Conservation (phyloP, 106 monocot species). For the Acorus gramineus region DNA sequence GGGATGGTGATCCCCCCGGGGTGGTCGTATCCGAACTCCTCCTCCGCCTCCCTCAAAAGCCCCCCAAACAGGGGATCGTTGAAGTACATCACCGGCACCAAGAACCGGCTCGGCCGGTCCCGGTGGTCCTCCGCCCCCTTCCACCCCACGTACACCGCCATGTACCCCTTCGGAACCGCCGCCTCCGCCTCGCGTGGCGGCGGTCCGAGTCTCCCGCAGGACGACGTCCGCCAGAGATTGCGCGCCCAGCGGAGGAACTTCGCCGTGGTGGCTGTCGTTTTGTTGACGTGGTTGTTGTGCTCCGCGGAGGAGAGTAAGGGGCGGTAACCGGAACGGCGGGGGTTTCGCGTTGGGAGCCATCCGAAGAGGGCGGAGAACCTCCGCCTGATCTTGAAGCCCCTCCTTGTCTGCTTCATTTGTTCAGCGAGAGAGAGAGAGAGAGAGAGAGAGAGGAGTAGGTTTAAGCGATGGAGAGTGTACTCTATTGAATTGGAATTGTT, state of each 20-base stretch:
- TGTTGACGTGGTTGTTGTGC: background rate
- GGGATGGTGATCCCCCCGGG: constrained; percentile 69
- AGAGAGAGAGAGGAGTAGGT: constrained; percentile 2
- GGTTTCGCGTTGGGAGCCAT: background rate
- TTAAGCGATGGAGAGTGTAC: too few relatives aligned
- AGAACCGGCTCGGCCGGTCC: constrained; percentile 19
- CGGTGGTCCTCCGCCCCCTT: constrained; percentile 1
- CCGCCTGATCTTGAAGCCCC: constrained; percentile 23
- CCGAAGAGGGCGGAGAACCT: constrained; percentile 6
- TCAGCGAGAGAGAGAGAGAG: constrained; percentile 1
- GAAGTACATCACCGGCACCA: constrained; percentile 65
- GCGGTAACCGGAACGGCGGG: background rate
- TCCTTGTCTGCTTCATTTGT: constrained; percentile 6
- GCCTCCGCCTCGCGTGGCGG: background rate
- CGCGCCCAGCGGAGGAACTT: constrained; percentile 20
- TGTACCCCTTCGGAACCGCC: constrained; percentile 47
- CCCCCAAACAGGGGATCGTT: constrained; percentile 72
- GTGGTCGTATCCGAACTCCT: constrained; percentile 49
- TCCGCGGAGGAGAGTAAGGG: too few relatives aligned
- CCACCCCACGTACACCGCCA: constrained; percentile 49
- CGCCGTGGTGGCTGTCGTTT: background rate
- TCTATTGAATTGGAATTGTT: too few relatives aligned
- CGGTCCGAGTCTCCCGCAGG: background rate
- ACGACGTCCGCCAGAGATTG: background rate
- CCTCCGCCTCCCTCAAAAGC: constrained; percentile 50